Evolutionary conservation across 495 filamentous ascomycete genomes (phyloP).

Genomic region (Xylaria palmicola): DNA sequence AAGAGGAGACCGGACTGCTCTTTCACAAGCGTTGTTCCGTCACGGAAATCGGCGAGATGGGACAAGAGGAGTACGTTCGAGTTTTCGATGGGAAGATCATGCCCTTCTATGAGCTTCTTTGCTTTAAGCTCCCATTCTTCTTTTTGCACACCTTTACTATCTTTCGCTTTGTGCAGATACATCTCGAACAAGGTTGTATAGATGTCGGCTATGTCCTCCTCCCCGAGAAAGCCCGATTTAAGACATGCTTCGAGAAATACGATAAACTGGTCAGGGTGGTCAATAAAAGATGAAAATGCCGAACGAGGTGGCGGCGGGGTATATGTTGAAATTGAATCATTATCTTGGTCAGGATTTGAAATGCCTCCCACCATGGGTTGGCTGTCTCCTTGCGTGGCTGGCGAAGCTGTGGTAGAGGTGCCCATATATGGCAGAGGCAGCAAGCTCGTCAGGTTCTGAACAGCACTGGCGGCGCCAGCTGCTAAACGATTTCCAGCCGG

Average conservation of each 20-base stretch:
- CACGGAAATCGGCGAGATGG: slow-evolving; percentile 83
- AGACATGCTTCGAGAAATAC: slow-evolving; percentile 84
- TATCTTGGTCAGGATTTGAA: slow-evolving; percentile 29
- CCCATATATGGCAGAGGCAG: slow-evolving; percentile 88
- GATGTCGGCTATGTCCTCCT: slow-evolving; percentile 75
- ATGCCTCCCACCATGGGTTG: slow-evolving; percentile 34
- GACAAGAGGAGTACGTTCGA: slow-evolving; percentile 92
- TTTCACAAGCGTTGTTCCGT: slow-evolving; percentile 87
- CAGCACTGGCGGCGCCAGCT: slow-evolving; percentile 61
- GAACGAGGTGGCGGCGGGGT: slow-evolving; percentile 77
- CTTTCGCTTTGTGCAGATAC: slow-evolving; percentile 84
- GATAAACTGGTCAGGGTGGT: slow-evolving; percentile 87
- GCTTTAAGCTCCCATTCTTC: slow-evolving; percentile 88
- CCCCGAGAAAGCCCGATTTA: slow-evolving; percentile 61
- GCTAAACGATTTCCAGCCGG: slow-evolving; percentile 49
- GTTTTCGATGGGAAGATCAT: slow-evolving; percentile 79
- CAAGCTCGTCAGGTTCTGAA: slow-evolving; percentile 71
- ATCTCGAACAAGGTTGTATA: slow-evolving; percentile 97
- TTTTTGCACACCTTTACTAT: slow-evolving; percentile 61
- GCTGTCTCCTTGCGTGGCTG: slow-evolving; percentile 38
- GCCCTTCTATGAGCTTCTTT: slow-evolving; percentile 75
- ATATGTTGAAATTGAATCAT: slow-evolving; percentile 47
- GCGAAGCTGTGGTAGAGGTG: slow-evolving; percentile 48
- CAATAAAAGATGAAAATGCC: slow-evolving; percentile 95
- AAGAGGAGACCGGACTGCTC: slow-evolving; percentile 90